Evolutionary conservation across 768 basidiomycete genomes (phyloP).

Genomic region (Melanogaster broomeanus): DNA sequence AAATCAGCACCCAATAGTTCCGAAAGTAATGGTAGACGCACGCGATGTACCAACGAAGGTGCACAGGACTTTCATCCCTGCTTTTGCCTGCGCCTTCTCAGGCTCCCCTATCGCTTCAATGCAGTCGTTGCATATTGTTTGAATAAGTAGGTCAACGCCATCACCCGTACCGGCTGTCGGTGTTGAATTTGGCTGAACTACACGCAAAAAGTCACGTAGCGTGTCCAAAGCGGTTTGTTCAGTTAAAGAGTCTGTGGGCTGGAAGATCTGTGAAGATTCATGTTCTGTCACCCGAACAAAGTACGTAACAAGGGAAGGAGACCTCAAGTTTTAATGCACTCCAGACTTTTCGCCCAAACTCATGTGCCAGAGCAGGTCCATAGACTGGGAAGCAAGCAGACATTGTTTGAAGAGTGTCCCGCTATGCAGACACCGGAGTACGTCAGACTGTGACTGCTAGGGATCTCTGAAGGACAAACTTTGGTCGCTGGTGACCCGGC

Average conservation of each 20-base stretch:
- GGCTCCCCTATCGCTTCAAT: constrained; percentile 80
- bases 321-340: constrained; percentile 91
- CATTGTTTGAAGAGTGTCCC: constrained; percentile 83
- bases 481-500: constrained; percentile 82
- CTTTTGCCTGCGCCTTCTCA: constrained; percentile 90
- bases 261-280: constrained; percentile 69
- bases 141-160: constrained; percentile 57
- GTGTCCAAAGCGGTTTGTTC: constrained; percentile 75
- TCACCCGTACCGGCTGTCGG: constrained; percentile 37
- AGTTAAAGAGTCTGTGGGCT: constrained; percentile 79
- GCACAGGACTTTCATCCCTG: constrained; percentile 83
- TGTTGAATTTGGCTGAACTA: constrained; percentile 58
- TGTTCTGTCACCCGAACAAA: neutral
- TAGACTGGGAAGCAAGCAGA: constrained; percentile 81
- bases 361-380: constrained; percentile 60
- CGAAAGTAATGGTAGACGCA: constrained; percentile 39
- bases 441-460: neutral
- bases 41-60: constrained; percentile 78
- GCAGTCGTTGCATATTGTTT: constrained; percentile 80
- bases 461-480: constrained; percentile 40
- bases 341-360: constrained; percentile 81
- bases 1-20: constrained; percentile 3
- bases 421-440: constrained; percentile 45
- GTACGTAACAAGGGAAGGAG: neutral
- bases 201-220: constrained; percentile 69